Conservation (phyloP, 768 basidiomycete genomes). For the Mycena polygramma region DNA sequence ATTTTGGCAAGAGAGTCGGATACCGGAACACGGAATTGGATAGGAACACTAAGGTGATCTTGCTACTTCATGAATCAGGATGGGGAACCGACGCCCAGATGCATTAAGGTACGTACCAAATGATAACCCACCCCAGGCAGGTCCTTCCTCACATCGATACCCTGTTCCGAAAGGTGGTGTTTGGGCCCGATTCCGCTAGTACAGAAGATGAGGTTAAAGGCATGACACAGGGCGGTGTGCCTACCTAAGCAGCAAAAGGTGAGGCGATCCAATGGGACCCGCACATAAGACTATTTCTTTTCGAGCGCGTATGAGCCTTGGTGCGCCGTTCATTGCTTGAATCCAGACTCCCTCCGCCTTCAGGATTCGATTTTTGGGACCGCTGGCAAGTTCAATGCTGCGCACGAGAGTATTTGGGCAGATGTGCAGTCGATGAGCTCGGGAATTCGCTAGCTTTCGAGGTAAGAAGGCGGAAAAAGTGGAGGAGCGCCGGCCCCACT, state of each 20-base stretch:
- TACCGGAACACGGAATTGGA: too few relatives aligned
- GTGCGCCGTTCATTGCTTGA: neutral
- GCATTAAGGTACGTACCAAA: slow-evolving; percentile 37
- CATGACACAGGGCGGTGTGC: too few relatives aligned
- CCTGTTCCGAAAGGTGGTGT: slow-evolving; percentile 52
- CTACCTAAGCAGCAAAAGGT: too few relatives aligned
- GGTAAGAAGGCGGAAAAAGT: slow-evolving; percentile 17
- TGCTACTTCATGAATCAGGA: too few relatives aligned
- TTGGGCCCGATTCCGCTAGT: slow-evolving; percentile 52
- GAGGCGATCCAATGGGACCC: too few relatives aligned
- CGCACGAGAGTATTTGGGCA: too few relatives aligned
- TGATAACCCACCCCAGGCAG: slow-evolving; percentile 63
- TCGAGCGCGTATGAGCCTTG: slow-evolving; percentile 31
- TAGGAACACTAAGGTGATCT: too few relatives aligned
- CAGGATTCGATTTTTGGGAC: neutral
- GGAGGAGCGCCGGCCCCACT: neutral
- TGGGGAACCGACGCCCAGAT: too few relatives aligned
- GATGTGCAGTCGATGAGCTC: neutral
- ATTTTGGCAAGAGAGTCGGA: too few relatives aligned
- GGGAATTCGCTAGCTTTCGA: neutral
- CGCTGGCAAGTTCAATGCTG: too few relatives aligned
- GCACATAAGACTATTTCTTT: too few relatives aligned
- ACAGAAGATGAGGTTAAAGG: too few relatives aligned
- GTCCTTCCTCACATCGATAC: slow-evolving; percentile 50
- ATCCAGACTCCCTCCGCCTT: slow-evolving; percentile 16